Evolutionary conservation across 352 stramenopile genomes (phyloP).

Genomic region (Aphanomyces stellatus): DNA sequence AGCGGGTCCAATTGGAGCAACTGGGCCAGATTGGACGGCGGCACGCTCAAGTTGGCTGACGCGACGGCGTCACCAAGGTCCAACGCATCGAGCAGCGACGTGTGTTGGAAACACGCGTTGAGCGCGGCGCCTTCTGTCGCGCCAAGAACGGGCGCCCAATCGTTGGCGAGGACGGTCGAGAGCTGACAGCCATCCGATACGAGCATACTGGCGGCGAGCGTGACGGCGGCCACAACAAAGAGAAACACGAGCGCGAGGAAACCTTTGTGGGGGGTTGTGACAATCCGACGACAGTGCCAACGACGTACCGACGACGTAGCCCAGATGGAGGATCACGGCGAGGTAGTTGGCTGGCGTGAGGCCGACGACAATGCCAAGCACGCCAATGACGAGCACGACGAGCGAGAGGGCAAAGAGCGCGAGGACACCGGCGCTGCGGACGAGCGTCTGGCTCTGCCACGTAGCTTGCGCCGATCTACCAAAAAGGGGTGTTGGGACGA

Average conservation of each 20-base stretch:
- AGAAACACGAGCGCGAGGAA: slow-evolving; percentile 53
- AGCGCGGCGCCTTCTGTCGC: slow-evolving; percentile 32
- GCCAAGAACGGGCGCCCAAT: slow-evolving; percentile 53
- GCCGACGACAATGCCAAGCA: slow-evolving; percentile 56
- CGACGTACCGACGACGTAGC: slow-evolving; percentile 44
- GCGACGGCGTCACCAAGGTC: slow-evolving; percentile 39
- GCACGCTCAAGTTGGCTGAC: slow-evolving; percentile 42
- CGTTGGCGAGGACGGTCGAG: slow-evolving; percentile 32
- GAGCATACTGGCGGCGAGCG: slow-evolving; percentile 43
- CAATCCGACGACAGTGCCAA: too few relatives aligned
- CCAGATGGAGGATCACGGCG: slow-evolving; percentile 60
- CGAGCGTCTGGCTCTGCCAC: slow-evolving; percentile 31
- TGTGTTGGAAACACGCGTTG: slow-evolving; percentile 56
- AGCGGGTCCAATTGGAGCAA: slow-evolving; percentile 42
- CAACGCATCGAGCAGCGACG: slow-evolving; percentile 49
- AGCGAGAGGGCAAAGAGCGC: slow-evolving; percentile 44
- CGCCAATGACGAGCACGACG: slow-evolving; percentile 37
- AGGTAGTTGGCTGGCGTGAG: slow-evolving; percentile 50
- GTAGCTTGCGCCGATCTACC: background rate
- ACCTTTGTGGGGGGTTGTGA: slow-evolving; percentile 1
- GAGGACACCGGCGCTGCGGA: slow-evolving; percentile 36
- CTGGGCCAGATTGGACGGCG: slow-evolving; percentile 29
- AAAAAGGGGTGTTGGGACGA: too few relatives aligned
- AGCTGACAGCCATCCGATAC: slow-evolving; percentile 55
- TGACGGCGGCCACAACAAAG: slow-evolving; percentile 46